Base-by-base conservation (phyloP, 192 early-diverging fungal genomes). In the Chytriomyces confervae region DNA sequence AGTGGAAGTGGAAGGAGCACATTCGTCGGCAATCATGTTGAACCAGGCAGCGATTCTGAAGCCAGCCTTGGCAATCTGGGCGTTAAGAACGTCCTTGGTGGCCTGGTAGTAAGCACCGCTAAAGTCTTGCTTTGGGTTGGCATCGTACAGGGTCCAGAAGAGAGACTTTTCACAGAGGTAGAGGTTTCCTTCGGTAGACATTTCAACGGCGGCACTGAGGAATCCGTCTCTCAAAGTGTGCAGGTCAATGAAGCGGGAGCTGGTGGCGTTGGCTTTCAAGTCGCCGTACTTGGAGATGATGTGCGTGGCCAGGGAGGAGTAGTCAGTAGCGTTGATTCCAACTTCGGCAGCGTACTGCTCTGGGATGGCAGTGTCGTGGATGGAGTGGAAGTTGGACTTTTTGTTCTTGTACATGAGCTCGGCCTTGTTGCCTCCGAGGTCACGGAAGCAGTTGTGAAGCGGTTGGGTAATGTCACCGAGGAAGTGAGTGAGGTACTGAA, bases 11-110 rank as follows among this genome's bases (percentile, higher is more conserved):
- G 53, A 57, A 20, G 16, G 16, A 20, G 13, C 46, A 62, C 83
- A 79, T 6, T 36, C 45, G 27, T 67, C 66, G n/a, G 80, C 72
- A 50, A 80, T 70, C 23, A 20, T 49, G 69, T 87, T 86, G 23
- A 87, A 61, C 75, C 69, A 84, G 8, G 80, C 72, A 5, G 81
- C 86, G 53, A 57, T 57, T 47, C 86, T 68, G 80, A 82, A 87
- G 1, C 86, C 86, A 50, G 79, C 86, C 72, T 87, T 87, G 36
- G 86, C 82, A 45, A 87, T 13, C 67, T 86, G 84, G 62, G 72
- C 78, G 20, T 79, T 71, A 49, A 81, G 50, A 6, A 76, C 44
- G 53, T 67, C 48, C 61, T 77, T 69, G 16, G 53, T 57, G 49
- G 70, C 70, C 10, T 80, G n/a, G 68, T 86, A 86, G 76, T 86